Evolutionary conservation across 257 asterid species (phyloP).

Genomic region (Petrea volubilis): DNA sequence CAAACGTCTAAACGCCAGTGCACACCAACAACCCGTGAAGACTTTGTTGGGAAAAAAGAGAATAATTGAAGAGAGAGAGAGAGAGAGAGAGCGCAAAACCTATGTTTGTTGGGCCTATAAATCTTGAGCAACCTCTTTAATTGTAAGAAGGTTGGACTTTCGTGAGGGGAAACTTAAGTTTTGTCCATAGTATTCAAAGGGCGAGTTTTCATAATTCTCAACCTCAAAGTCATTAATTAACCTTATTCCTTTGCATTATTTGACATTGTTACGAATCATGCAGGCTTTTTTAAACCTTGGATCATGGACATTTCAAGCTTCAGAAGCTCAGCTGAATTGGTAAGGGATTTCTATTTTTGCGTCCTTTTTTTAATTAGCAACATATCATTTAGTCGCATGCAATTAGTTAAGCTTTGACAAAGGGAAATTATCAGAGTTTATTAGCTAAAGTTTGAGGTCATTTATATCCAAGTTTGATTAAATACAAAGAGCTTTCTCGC

Average conservation of each 20-base stretch:
- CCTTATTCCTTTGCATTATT: not conserved
- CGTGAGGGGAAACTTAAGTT: conserved; percentile 9
- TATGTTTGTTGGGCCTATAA: conserved; percentile 31
- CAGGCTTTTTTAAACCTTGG: not conserved
- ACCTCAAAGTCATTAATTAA: not conserved
- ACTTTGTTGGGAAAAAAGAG: not conserved
- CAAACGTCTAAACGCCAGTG: conserved; percentile 35
- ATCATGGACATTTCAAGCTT: conserved; percentile 46
- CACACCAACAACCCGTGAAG: conserved; percentile 42
- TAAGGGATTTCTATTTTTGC: conserved; percentile 24
- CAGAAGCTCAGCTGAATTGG: conserved; percentile 52
- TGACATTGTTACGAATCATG: not conserved
- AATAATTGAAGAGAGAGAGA: not conserved
- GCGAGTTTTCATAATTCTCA: not conserved
- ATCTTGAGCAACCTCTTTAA: conserved; percentile 10
- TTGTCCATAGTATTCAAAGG: conserved; percentile 15
- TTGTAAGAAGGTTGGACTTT: conserved; percentile 16
- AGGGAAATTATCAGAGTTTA: no score
- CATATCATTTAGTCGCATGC: no score
- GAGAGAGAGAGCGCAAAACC: not conserved
- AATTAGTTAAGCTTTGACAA: no score
- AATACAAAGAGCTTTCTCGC: no score
- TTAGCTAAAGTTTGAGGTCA: no score
- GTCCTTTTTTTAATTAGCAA: no score
- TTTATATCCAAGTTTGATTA: no score